Evolutionary conservation across 2,329 filamentous ascomycete species (phyloP).

Genomic region (Pezizomycotina sp.): DNA sequence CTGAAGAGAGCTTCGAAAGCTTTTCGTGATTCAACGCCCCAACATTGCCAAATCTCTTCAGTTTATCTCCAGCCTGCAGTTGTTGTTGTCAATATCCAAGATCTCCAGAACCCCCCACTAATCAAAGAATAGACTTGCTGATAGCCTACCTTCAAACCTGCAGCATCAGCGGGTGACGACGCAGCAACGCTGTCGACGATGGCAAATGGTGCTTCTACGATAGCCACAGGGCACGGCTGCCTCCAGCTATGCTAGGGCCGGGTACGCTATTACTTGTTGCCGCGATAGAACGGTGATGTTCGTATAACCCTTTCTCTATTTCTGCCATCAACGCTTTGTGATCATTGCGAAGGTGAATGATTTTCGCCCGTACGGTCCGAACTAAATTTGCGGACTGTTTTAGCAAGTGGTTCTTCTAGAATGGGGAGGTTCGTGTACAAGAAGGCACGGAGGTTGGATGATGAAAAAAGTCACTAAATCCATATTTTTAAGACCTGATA

Average conservation of each 20-base stretch:
- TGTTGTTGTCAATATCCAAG: no score
- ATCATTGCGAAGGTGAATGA: constrained; percentile 80
- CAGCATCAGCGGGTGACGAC: constrained; percentile 63
- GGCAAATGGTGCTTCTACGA: constrained; percentile 55
- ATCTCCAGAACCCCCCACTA: no score
- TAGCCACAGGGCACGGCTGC: constrained; percentile 26
- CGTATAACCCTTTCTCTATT: constrained; percentile 75
- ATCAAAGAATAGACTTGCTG: no score
- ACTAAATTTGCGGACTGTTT: constrained; percentile 39
- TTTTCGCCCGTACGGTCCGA: constrained; percentile 77
- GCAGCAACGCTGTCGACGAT: constrained; percentile 70
- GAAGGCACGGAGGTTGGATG: background rate
- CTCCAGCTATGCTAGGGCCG: constrained; percentile 28
- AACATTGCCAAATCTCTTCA: constrained; percentile 71
- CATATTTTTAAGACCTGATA: constrained; percentile 2
- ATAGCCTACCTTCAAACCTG: constrained; percentile 56
- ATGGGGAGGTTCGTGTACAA: constrained; percentile 7
- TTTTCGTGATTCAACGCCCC: constrained; percentile 74
- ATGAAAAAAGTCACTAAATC: constrained; percentile 9
- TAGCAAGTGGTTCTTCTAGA: constrained; percentile 9
- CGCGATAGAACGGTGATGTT: constrained; percentile 49
- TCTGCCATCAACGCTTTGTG: constrained; percentile 74
- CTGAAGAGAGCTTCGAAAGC: constrained; percentile 70
- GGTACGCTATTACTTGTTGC: constrained; percentile 24
- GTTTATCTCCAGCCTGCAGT: constrained; percentile 62